These are phyloP conservation scores for Passiflora organensis DNA, from an alignment of 345 rosid species.

Conservation along the genomic window DNA sequence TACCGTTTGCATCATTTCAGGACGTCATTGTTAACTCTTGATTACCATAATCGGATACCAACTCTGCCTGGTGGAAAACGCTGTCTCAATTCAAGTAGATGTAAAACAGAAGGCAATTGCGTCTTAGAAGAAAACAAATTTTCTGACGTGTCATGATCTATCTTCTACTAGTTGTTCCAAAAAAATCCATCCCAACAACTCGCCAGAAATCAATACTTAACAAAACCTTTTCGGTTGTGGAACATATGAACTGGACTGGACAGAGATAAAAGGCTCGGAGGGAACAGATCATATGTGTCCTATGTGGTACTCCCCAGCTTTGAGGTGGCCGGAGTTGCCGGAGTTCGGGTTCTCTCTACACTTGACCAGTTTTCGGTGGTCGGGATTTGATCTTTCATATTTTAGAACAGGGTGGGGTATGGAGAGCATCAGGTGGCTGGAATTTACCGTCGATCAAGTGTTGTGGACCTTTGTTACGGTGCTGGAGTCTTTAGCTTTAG, in stretches of 20 bases:
- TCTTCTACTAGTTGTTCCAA: too few species aligned
- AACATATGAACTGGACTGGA: neutral
- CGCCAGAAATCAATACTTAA: too few species aligned
- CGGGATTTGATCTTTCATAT: constrained; percentile 47
- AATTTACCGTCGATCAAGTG: constrained; percentile 58
- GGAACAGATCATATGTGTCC: neutral
- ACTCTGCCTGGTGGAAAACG: too few species aligned
- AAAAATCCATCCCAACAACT: too few species aligned
- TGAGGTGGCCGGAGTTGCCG: constrained; percentile 63
- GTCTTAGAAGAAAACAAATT: too few species aligned
- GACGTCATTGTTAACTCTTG: too few species aligned
- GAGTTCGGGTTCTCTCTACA: constrained; percentile 32
- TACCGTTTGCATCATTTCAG: too few species aligned
- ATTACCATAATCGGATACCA: too few species aligned
- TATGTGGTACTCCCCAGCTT: constrained; percentile 6
- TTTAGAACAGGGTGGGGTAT: constrained; percentile 25
- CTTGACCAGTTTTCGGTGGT: constrained; percentile 48
- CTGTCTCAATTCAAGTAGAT: too few species aligned
- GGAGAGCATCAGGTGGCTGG: constrained; percentile 24
- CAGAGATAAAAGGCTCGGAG: neutral
- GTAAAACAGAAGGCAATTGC: too few species aligned
- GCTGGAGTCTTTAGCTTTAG: constrained; percentile 64
- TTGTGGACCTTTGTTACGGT: constrained; percentile 58
- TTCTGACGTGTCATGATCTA: too few species aligned
- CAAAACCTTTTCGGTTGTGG: too few species aligned